Percentiles rank a stretch among this genome's conserved stretches.
These are phyloP conservation scores for Malus hybrid DNA, from an alignment of 331 rosid species.

Conservation along the genomic window DNA sequence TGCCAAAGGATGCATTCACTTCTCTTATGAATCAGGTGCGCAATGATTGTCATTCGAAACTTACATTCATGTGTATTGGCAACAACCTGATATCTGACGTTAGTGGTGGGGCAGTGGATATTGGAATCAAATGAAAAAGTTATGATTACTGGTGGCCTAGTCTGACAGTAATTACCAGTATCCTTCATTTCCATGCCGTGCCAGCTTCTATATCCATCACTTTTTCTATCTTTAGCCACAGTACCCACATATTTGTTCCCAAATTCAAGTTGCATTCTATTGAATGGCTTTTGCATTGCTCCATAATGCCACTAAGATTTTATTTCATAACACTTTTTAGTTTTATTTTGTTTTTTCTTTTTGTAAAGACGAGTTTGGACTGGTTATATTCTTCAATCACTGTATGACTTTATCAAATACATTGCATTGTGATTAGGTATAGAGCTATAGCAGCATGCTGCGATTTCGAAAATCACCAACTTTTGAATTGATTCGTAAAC, in stretches of 20 bases:
- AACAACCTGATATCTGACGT: too few relatives aligned
- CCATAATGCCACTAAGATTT: not conserved
- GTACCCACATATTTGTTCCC: not conserved
- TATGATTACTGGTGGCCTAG: too few relatives aligned
- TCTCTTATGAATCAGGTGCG: constrained; percentile 87
- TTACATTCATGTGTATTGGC: not conserved
- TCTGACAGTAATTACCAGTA: too few relatives aligned
- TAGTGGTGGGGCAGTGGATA: too few relatives aligned
- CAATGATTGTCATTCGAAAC: not conserved
- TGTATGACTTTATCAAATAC: not conserved
- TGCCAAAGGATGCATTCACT: constrained; percentile 86
- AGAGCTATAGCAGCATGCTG: not conserved
- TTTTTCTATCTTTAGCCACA: not conserved
- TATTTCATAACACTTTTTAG: not conserved
- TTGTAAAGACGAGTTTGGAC: not conserved
- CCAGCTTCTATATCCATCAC: not conserved
- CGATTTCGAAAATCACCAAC: not conserved
- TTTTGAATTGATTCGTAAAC: constrained; percentile 3
- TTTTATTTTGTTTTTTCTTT: not conserved
- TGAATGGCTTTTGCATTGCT: not conserved
- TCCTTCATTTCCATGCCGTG: not conserved
- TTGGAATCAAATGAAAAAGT: too few relatives aligned
- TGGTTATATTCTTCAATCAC: not conserved
- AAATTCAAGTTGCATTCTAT: not conserved
- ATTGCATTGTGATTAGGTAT: not conserved